Evolutionary conservation across 768 basidiomycete species (phyloP).

Genomic region (Cystobasidium ongulense): DNA sequence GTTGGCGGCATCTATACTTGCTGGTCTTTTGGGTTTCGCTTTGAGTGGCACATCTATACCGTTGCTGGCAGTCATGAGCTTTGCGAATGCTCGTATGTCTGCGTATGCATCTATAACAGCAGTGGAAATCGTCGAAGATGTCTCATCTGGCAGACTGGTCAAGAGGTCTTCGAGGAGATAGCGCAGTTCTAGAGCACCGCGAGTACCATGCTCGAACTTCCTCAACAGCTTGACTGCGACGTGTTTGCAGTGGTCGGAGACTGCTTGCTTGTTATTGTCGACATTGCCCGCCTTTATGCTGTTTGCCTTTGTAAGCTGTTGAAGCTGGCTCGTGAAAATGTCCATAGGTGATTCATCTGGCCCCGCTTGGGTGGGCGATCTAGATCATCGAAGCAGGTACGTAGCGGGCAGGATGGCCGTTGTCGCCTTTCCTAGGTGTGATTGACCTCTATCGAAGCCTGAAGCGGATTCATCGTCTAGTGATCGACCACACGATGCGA

Average conservation of each 20-base stretch:
- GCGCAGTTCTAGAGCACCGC: slow-evolving; percentile 10
- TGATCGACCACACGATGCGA: too few species aligned
- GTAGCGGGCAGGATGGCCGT: too few species aligned
- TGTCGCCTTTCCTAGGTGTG: too few species aligned
- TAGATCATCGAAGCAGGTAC: background rate
- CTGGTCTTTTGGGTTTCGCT: background rate
- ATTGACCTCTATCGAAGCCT: too few species aligned
- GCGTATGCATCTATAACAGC: background rate
- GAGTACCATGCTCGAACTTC: background rate
- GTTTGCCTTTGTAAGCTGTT: background rate
- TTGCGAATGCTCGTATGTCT: background rate
- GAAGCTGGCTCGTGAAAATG: background rate
- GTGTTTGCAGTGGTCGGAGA: slow-evolving; percentile 10
- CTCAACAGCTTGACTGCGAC: slow-evolving; percentile 4
- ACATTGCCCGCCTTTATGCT: background rate
- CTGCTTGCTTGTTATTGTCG: background rate
- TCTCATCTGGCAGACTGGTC: background rate
- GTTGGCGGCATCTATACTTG: background rate
- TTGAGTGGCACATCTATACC: background rate
- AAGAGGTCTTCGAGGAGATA: slow-evolving; percentile 16
- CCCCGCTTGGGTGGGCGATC: background rate
- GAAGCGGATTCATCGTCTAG: too few species aligned
- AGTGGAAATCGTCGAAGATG: background rate
- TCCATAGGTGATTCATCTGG: background rate
- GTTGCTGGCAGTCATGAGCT: background rate